Evolutionary conservation across 2,329 filamentous ascomycete genomes (phyloP), one percentile per base, ranked within the genome.

Genomic region (Diplodia sapinea): DNA sequence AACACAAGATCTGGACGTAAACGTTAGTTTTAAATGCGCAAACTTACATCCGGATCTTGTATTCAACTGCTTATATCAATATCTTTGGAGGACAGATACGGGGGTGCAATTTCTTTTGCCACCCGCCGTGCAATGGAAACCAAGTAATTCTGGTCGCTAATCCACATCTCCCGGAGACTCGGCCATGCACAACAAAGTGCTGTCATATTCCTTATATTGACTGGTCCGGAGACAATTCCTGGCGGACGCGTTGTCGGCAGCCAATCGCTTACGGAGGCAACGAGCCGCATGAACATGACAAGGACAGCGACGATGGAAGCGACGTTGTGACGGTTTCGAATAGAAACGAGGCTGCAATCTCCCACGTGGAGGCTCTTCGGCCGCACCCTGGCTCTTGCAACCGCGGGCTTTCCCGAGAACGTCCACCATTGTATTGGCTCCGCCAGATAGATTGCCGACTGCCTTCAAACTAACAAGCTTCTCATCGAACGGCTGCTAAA

Each of bases 261-360:
- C 1, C 31, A 11, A 31, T 61, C 57, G 57, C 40, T 49, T 61
- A 36, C 29, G 6, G 57, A 29, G 40, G 4, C 57, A 49, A 15
- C 3, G 12, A 20, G n/a, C 11, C 36, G 55, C 55, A 43, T 47
- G 38, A 59, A 33, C 1, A 40, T 26, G 12, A 17, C 3, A 4
- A 3, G 8, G 52, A 13, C 15, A 49, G 36, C 3, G 23, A 23
- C 29, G 23, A 29, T 29, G 5, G 59, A 63, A 51, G 59, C 59
- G 59, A 63, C 26, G 47, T 47, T 47, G 8, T 20, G 59, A n/a
- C 9, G 47, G 59, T 63, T 63, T 63, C 59, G 50, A 38, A 29
- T 51, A 23, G 12, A 63, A 29, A 38, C 20, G 12, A 17, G 17
- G 9, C 8, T 23, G 40, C 43, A 62, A 62, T 62, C 26, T 26